Evolutionary conservation across 192 early-diverging fungal genomes (phyloP).

Genomic region (Neocallimastix lanati): DNA sequence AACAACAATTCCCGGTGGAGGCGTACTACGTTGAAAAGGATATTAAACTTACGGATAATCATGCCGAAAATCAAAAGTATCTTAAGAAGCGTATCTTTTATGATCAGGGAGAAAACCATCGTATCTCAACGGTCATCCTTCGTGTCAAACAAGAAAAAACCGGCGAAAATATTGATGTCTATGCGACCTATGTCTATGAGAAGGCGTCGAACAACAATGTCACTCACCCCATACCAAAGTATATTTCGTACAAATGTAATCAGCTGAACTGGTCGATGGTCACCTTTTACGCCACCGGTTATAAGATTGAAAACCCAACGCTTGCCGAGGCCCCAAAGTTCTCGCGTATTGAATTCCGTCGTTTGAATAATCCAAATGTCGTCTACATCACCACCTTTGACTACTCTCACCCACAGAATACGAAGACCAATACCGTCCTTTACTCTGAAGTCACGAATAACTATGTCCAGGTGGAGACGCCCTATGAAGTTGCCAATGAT

Average conservation of each 20-base stretch:
- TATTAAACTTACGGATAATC: background rate
- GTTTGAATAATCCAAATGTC: background rate
- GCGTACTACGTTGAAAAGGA: constrained; percentile 3
- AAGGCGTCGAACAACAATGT: background rate
- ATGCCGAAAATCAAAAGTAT: background rate
- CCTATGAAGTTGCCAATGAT: constrained; percentile 9
- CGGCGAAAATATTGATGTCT: background rate
- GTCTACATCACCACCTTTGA: constrained; percentile 9
- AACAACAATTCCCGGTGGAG: background rate
- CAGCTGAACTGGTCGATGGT: background rate
- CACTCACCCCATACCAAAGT: background rate
- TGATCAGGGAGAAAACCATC: background rate
- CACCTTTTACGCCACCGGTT: background rate
- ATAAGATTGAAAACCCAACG: background rate
- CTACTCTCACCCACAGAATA: constrained; percentile 23
- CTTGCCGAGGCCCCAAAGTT: background rate
- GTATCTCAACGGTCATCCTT: background rate
- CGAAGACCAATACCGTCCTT: constrained; percentile 1
- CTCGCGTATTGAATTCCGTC: background rate
- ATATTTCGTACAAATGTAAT: background rate
- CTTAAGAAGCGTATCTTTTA: background rate
- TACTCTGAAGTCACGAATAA: background rate
- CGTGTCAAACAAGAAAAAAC: background rate
- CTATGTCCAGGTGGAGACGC: constrained; percentile 1
- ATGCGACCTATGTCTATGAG: background rate